Base-by-base conservation (phyloP, 1,284 basidiomycete genomes). In the Termitomyces sp. region DNA sequence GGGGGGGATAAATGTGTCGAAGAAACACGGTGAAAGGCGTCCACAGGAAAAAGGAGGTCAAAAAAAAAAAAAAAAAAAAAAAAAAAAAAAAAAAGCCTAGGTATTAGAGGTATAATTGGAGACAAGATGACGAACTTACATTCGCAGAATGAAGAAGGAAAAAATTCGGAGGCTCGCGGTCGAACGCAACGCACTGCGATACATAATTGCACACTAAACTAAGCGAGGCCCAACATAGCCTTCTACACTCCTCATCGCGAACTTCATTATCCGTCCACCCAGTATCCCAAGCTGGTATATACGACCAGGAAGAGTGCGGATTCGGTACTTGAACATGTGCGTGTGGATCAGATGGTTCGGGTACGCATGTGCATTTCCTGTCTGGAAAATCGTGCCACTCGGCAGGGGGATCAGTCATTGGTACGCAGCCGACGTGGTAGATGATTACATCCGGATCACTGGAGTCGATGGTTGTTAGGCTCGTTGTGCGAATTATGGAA, bases 191-290 rank as follows among this genome's bases (percentile, higher is more conserved):
- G 62, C 84, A 84, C 61, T 84, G 83, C 19, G 82, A 78, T 26
- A 82, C 81, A 64, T 86, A 82, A 54, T 76, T 80, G 7, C 86
- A 81, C 48, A 84, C 77, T 30, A 90, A 76, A 56, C 78, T 78
- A 50, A 90, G 75, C 19, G 88, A 80, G 57, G 79, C 78, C 88
- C 88, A 91, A 63, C 84, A 87, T 26, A 90, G 70, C 34, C 88
- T 72, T 31, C 88, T 78, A 53, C 80, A 82, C 62, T 88, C 84
- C 65, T 91, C 88, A 53, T 79, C 79, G 46, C 77, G 73, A 41
- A 80, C 75, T 60, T 88, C 78, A 2, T 72, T 69, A 2, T 72
- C 64, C 1, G 70, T 71, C 84, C 84, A 86, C 9, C 65, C 63
- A 0, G 75, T 65, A 60, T 83, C 79, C 87, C 88, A 90, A 0